Evolutionary conservation across 2,329 filamentous ascomycete species (phyloP).

Genomic region (Ambrosiella beaveri): DNA sequence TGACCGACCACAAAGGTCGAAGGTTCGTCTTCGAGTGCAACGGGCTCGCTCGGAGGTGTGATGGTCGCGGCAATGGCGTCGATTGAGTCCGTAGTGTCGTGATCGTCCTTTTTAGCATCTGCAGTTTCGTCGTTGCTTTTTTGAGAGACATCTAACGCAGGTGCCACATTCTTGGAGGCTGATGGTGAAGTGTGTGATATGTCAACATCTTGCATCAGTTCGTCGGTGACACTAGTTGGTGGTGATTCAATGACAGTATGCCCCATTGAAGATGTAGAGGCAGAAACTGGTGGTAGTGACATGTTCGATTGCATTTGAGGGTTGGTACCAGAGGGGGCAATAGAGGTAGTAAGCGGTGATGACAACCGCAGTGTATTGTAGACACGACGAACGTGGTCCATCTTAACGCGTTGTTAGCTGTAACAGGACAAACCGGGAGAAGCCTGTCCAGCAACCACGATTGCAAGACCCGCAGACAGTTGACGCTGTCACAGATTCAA

Average conservation of each 20-base stretch:
- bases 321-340: neutral
- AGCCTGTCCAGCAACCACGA: too few relatives aligned
- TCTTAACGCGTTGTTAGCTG: neutral
- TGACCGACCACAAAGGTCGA: conserved; percentile 28
- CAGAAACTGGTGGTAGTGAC: neutral
- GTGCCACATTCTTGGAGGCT: neutral
- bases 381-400: neutral
- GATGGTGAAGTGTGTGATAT: neutral
- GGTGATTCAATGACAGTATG: conserved; percentile 9
- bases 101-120: neutral
- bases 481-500: too few relatives aligned
- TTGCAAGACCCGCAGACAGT: too few relatives aligned
- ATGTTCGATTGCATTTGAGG: neutral
- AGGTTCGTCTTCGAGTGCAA: conserved; percentile 8
- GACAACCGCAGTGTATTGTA: neutral
- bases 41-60: conserved; percentile 9
- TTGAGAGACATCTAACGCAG: neutral
- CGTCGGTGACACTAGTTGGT: conserved; percentile 8
- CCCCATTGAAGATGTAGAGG: neutral
- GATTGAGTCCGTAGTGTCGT: neutral
- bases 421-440: neutral
- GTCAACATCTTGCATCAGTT: neutral
- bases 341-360: neutral
- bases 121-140: neutral
- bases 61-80: conserved; percentile 3